A percentile compares a stretch with the other conserved stretches of the same genome.
Conservation (phyloP, 2,329 filamentous ascomycete genomes). For the Colletotrichum karsti region DNA sequence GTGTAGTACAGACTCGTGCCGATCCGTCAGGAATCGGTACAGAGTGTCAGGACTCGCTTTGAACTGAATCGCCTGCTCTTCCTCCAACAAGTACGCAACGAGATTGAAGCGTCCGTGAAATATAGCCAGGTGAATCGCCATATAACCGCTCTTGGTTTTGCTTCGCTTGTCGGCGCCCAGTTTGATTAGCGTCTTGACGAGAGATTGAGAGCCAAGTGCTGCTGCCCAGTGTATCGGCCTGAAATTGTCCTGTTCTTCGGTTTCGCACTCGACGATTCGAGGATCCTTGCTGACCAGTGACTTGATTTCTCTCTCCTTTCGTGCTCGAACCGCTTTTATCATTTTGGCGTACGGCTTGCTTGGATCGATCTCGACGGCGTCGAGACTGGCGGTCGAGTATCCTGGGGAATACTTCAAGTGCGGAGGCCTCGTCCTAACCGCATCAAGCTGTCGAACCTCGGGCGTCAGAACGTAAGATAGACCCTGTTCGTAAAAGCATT, state of each 20-base stretch:
- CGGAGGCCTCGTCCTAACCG: background rate
- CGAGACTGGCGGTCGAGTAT: background rate
- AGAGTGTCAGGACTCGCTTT: background rate
- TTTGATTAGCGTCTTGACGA: background rate
- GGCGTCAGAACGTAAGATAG: background rate
- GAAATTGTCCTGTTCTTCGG: background rate
- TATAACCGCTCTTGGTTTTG: background rate
- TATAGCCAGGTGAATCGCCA: constrained; percentile 8
- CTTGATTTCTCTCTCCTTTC: background rate
- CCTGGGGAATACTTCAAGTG: background rate
- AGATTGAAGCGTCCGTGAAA: background rate
- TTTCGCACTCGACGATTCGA: background rate
- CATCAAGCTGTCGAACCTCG: background rate
- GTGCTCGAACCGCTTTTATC: background rate
- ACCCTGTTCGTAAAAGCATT: background rate
- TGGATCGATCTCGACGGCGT: background rate
- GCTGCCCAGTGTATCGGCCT: constrained; percentile 13
- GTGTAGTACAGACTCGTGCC: background rate
- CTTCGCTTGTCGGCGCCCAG: background rate
- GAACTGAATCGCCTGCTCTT: background rate
- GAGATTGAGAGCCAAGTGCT: background rate
- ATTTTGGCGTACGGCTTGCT: background rate
- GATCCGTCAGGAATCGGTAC: background rate
- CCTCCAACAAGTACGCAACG: background rate
- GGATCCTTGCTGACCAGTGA: background rate